phyloP scores from a whole-genome alignment of 1,284 basidiomycete species.

The Cutaneotrichosporon sp. region DNA sequence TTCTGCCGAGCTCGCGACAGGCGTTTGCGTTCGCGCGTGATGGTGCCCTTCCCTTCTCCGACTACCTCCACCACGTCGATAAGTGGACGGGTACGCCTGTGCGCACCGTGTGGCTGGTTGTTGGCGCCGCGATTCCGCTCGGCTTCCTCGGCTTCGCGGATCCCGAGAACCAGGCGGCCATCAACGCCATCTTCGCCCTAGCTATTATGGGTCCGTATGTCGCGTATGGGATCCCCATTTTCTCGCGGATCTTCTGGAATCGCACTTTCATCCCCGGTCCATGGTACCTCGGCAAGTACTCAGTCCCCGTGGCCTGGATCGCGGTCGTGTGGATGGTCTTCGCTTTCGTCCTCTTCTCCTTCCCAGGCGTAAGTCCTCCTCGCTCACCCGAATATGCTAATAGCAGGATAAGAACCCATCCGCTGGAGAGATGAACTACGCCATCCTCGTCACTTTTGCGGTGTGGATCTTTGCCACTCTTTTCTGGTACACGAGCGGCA shows the following conservation, averaged over 20 bases:
- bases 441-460: slow-evolving; percentile 30
- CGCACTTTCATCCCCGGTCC: slow-evolving; percentile 36
- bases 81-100: slow-evolving; percentile 31
- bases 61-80: slow-evolving; percentile 51
- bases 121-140: slow-evolving; percentile 33
- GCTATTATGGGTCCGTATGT: slow-evolving; percentile 35
- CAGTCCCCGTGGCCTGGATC: slow-evolving; percentile 30
- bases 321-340: slow-evolving; percentile 40
- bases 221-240: slow-evolving; percentile 40
- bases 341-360: slow-evolving; percentile 40
- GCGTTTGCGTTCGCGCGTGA: slow-evolving; percentile 63
- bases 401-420: background rate
- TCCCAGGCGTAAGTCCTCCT: slow-evolving; percentile 12
- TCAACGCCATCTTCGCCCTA: slow-evolving; percentile 42
- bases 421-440: slow-evolving; percentile 39
- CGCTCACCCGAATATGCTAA: no score
- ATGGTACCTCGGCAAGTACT: slow-evolving; percentile 33
- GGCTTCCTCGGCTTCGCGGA: slow-evolving; percentile 39
- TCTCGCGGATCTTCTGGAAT: slow-evolving; percentile 31
- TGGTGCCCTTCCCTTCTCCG: slow-evolving; percentile 66
- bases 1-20: slow-evolving; percentile 54
- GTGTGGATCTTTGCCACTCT: slow-evolving; percentile 37
- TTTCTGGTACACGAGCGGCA: slow-evolving; percentile 41
- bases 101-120: slow-evolving; percentile 41
- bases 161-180: slow-evolving; percentile 33